Conservation (phyloP, 2,329 filamentous ascomycete species). For the Incumbomyces delicatus region DNA sequence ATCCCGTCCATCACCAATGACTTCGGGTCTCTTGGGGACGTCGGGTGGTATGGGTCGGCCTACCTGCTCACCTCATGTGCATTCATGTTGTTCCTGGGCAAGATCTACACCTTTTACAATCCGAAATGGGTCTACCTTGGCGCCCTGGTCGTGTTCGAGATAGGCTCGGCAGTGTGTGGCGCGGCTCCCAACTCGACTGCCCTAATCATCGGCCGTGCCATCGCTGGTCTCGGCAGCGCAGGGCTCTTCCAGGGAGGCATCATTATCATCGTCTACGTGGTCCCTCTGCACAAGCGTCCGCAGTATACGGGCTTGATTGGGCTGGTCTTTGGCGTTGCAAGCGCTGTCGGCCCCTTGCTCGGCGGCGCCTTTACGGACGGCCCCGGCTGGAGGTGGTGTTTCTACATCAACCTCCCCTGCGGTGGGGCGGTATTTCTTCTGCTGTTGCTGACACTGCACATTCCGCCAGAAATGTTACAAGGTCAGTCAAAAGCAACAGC, state of each 20-base stretch:
- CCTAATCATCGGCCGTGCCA: conserved; percentile 27
- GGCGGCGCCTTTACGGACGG: conserved; percentile 34
- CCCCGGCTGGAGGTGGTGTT: conserved; percentile 33
- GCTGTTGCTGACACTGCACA: conserved; percentile 24
- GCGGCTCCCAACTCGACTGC: conserved; percentile 22
- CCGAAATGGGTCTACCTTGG: conserved; percentile 24
- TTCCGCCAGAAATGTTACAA: conserved; percentile 3
- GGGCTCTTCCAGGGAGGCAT: conserved; percentile 33
- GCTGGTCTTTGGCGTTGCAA: conserved; percentile 28
- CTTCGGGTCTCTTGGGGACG: conserved; percentile 31
- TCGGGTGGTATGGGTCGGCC: conserved; percentile 30
- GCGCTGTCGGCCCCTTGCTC: conserved; percentile 34
- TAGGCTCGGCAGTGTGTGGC: conserved; percentile 25
- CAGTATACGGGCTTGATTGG: conserved; percentile 26
- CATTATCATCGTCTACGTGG: conserved; percentile 28
- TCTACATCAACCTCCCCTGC: conserved; percentile 30
- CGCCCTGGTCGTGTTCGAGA: conserved; percentile 25
- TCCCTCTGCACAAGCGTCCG: conserved; percentile 26
- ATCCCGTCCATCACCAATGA: conserved; percentile 23
- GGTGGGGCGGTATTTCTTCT: conserved; percentile 28
- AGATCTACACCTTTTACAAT: conserved; percentile 37
- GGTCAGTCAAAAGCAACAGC: conserved; percentile 13
- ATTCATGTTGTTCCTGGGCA: conserved; percentile 38
- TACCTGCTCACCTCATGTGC: conserved; percentile 36
- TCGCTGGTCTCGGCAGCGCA: conserved; percentile 26